These are phyloP conservation scores for Backusella luteola DNA, from an alignment of 192 early-diverging fungal species.

Conservation along the genomic window DNA sequence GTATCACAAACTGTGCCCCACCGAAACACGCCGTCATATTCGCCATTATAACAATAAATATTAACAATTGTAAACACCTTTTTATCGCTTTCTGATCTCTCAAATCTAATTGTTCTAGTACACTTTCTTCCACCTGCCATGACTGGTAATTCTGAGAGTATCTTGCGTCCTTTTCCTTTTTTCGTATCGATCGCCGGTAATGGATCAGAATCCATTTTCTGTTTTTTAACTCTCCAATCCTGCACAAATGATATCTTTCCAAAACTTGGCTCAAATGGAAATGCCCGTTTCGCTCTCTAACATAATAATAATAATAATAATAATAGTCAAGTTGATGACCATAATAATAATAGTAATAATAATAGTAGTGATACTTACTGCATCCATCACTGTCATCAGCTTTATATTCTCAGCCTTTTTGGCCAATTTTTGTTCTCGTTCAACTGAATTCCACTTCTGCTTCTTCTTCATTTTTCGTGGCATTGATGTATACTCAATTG, in stretches of 20 bases:
- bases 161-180: conserved; percentile 40
- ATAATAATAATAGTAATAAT: neutral
- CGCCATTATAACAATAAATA: conserved; percentile 50
- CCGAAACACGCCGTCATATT: conserved; percentile 66
- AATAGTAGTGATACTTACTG: conserved; percentile 31
- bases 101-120: conserved; percentile 71
- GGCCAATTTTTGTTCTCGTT: conserved; percentile 64
- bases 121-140: conserved; percentile 60
- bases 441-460: conserved; percentile 71
- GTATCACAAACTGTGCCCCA: conserved; percentile 65
- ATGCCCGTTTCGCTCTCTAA: conserved; percentile 38
- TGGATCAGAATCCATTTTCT: conserved; percentile 49
- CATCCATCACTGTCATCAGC: conserved; percentile 71
- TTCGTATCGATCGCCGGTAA: conserved; percentile 47
- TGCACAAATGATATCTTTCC: conserved; percentile 65
- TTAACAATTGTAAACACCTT: conserved; percentile 64
- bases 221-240: conserved; percentile 67
- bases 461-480: conserved; percentile 53
- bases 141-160: conserved; percentile 31
- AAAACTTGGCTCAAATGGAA: conserved; percentile 69
- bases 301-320: neutral
- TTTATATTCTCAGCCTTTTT: conserved; percentile 67
- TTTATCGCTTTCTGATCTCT: conserved; percentile 46
- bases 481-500: conserved; percentile 55
- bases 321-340: neutral